Evolutionary conservation across 495 filamentous ascomycete genomes (phyloP).

Genomic region (Penicillium angulare): DNA sequence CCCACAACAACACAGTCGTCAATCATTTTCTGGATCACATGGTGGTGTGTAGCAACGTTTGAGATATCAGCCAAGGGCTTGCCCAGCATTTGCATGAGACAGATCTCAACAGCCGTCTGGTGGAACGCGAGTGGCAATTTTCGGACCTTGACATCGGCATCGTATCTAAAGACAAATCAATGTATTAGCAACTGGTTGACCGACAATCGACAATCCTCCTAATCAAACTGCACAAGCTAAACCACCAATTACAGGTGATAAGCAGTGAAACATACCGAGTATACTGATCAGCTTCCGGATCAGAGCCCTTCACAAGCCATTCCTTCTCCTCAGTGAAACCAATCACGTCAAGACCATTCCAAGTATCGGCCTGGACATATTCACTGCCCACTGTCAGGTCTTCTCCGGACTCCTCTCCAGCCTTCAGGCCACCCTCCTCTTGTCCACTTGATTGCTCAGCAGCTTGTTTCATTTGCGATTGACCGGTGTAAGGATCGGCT

Average conservation of each 20-base stretch:
- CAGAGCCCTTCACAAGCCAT: constrained; percentile 9
- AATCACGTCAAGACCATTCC: constrained; percentile 16
- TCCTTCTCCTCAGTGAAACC: constrained; percentile 13
- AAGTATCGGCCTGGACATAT: constrained; percentile 21
- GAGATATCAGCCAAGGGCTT: constrained; percentile 31
- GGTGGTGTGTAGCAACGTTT: constrained; percentile 29
- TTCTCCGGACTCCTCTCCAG: constrained; percentile 11
- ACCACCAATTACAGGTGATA: not conserved
- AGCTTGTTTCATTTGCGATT: constrained; percentile 20
- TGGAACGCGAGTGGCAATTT: constrained; percentile 29
- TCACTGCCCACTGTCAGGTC: constrained; percentile 6
- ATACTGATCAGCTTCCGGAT: constrained; percentile 10
- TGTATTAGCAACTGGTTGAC: constrained; percentile 6
- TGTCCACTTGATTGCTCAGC: no score
- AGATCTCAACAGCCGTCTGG: constrained; percentile 48
- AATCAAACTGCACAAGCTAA: not conserved
- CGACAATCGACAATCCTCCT: not conserved
- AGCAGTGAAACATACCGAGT: constrained; percentile 16
- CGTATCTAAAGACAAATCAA: constrained; percentile 15
- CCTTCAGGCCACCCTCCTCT: not conserved
- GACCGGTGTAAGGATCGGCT: constrained; percentile 51
- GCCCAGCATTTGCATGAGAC: constrained; percentile 34
- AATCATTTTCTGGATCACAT: constrained; percentile 25
- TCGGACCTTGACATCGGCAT: constrained; percentile 5
- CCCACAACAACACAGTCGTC: constrained; percentile 12